phyloP scores from a whole-genome alignment of 2,329 filamentous ascomycete genomes.

The Bipolaris zeicola region DNA sequence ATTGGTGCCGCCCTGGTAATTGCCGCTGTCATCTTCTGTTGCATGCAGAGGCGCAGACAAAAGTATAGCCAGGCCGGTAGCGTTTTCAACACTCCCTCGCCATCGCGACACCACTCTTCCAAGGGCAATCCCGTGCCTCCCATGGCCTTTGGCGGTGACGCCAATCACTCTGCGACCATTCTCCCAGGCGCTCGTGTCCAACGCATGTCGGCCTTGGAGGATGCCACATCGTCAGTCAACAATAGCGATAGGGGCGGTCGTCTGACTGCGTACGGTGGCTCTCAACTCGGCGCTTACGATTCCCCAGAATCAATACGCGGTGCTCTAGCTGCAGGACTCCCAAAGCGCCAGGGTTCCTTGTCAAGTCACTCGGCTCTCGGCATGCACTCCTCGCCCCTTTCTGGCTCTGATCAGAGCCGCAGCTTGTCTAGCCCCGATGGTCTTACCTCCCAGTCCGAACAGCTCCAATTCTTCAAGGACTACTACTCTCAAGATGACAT shows the following conservation, averaged over 20 bases:
- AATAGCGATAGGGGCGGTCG: conserved; percentile 49
- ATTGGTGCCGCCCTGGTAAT: conserved; percentile 72
- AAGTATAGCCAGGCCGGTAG: conserved; percentile 68
- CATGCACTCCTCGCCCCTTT: conserved; percentile 70
- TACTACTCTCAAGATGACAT: conserved; percentile 99
- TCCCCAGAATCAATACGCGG: conserved; percentile 71
- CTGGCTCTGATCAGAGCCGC: conserved; percentile 55
- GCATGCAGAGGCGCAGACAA: conserved; percentile 64
- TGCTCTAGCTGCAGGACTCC: conserved; percentile 50
- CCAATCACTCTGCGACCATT: conserved; percentile 53
- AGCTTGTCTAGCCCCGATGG: conserved; percentile 84
- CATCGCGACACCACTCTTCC: conserved; percentile 52
- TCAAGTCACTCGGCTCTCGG: conserved; percentile 82
- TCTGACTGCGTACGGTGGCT: conserved; percentile 29
- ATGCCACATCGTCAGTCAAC: conserved; percentile 61
- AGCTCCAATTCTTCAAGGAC: conserved; percentile 95
- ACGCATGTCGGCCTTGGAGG: conserved; percentile 92
- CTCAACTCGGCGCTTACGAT: conserved; percentile 49
- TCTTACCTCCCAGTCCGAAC: conserved; percentile 87
- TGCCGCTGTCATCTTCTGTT: conserved; percentile 63
- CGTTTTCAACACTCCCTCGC: conserved; percentile 89
- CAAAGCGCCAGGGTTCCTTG: conserved; percentile 81
- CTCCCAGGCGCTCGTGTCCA: conserved; percentile 88
- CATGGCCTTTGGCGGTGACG: conserved; percentile 52
- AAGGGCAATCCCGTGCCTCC: conserved; percentile 42